Conservation (phyloP, 2,329 filamentous ascomycete species). For the Fusarium solani-melongenae region DNA sequence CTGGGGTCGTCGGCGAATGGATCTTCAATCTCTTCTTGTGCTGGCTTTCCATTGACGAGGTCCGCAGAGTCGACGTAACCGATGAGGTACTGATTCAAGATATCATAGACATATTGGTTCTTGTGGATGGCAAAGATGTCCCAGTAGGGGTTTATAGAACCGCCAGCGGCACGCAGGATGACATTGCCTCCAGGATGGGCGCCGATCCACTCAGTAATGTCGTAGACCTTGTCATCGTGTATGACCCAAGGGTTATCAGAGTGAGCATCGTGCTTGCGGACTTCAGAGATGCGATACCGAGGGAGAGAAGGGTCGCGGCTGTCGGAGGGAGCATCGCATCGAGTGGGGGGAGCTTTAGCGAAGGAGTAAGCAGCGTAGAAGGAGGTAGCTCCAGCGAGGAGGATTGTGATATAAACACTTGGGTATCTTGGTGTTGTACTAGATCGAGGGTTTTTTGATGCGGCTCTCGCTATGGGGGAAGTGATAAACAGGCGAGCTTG, state of each 20-base stretch:
- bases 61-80: conserved; percentile 70
- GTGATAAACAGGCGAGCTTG: conserved; percentile 24
- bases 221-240: conserved; percentile 73
- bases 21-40: conserved; percentile 67
- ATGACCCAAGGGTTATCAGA: conserved; percentile 71
- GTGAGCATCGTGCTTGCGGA: conserved; percentile 63
- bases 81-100: conserved; percentile 72
- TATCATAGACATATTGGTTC: conserved; percentile 70
- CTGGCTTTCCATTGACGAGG: conserved; percentile 66
- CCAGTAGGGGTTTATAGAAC: conserved; percentile 75
- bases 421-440: conserved; percentile 4
- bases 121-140: conserved; percentile 78
- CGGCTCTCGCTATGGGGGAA: conserved; percentile 1
- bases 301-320: conserved; percentile 56
- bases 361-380: conserved; percentile 35
- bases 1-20: conserved; percentile 66
- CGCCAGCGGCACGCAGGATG: conserved; percentile 73
- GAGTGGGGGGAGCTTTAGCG: conserved; percentile 27
- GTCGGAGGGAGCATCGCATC: conserved; percentile 36
- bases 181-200: conserved; percentile 76
- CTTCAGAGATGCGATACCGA: conserved; percentile 61
- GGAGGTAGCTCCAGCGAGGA: conserved; percentile 31
- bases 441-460: neutral
- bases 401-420: conserved; percentile 1
- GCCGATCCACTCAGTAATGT: conserved; percentile 75